Conservation (phyloP, 305 asterid species). For the Fraxinus ornus region DNA sequence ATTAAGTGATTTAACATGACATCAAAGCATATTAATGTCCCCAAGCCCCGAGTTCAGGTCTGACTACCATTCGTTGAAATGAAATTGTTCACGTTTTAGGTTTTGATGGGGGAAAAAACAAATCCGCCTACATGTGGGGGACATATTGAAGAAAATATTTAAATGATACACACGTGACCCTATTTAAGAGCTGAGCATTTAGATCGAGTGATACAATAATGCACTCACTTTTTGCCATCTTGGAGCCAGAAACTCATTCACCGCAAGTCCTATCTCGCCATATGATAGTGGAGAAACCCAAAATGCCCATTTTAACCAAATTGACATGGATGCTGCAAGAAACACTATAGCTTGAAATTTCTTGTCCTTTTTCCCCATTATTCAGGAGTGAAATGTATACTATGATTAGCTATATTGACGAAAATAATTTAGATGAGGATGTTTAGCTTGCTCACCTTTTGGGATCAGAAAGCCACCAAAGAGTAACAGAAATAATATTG, state of each 20-base stretch:
- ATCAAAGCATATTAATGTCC: background rate
- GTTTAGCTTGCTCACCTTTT: slow-evolving; percentile 39
- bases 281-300: slow-evolving; percentile 85
- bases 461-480: slow-evolving; percentile 83
- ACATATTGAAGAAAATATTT: background rate
- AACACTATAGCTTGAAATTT: slow-evolving; percentile 19
- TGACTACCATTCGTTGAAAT: background rate
- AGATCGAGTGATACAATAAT: background rate
- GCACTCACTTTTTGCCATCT: slow-evolving; percentile 73
- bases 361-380: slow-evolving; percentile 1
- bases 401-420: background rate
- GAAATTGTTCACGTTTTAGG: background rate
- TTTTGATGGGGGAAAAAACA: background rate
- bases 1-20: background rate
- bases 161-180: background rate
- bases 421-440: background rate
- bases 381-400: background rate
- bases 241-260: slow-evolving; percentile 73
- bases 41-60: background rate
- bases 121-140: background rate
- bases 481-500: slow-evolving; percentile 42
- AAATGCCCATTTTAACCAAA: slow-evolving; percentile 82
- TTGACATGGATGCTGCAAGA: slow-evolving; percentile 80
- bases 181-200: background rate
- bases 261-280: slow-evolving; percentile 70